These are phyloP conservation scores for Penicillium thymicola DNA, from an alignment of 2,329 filamentous ascomycete genomes.

Conservation along the genomic window DNA sequence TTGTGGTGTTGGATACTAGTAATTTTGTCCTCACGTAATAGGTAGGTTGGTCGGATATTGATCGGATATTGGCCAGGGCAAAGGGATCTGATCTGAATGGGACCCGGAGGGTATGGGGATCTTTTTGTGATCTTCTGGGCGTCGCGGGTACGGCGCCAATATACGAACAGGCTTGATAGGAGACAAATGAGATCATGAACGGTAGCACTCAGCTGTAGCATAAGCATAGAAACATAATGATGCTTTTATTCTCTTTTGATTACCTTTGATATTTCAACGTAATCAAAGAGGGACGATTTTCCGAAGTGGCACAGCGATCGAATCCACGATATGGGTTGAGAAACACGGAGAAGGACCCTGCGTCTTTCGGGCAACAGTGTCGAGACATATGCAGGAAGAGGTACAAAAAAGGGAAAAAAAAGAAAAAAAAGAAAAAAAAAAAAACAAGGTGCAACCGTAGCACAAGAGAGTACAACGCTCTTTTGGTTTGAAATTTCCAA, in stretches of 20 bases:
- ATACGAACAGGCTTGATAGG: constrained; percentile 3
- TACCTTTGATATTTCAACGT: neutral
- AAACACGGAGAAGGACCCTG: constrained; percentile 19
- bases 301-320: constrained; percentile 23
- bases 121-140: constrained; percentile 19
- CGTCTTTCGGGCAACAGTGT: constrained; percentile 14
- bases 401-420: neutral
- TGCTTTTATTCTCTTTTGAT: neutral
- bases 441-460: constrained; percentile 7
- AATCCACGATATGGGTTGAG: constrained; percentile 16
- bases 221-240: neutral
- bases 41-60: neutral
- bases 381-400: constrained; percentile 1
- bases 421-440: neutral
- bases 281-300: constrained; percentile 12
- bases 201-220: constrained; percentile 11
- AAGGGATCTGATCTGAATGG: constrained; percentile 6
- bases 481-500: neutral
- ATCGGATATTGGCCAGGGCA: neutral
- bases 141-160: constrained; percentile 20
- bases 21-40: neutral
- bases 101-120: constrained; percentile 9
- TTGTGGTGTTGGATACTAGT: neutral
- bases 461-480: constrained; percentile 9
- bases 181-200: constrained; percentile 14